phyloP scores from a whole-genome alignment of 495 filamentous ascomycete species.

The Lasiosphaeria miniovina region DNA sequence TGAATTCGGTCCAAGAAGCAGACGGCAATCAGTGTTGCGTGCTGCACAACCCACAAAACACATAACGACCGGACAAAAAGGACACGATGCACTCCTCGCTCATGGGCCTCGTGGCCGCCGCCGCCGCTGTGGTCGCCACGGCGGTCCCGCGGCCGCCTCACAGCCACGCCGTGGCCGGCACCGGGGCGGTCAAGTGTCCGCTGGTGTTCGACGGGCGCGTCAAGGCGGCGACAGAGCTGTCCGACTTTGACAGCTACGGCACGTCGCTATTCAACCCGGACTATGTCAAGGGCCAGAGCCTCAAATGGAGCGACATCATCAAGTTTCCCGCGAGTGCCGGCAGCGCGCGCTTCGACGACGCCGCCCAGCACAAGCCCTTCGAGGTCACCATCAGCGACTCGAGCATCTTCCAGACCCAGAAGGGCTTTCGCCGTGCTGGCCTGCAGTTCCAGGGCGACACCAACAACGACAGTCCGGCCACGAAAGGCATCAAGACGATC shows the following conservation, averaged over 20 bases:
- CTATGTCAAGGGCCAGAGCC: conserved; percentile 42
- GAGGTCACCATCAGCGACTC: conserved; percentile 51
- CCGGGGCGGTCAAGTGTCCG: conserved; percentile 38
- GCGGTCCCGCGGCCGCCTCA: conserved; percentile 5
- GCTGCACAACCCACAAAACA: no score
- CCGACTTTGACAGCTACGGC: conserved; percentile 43
- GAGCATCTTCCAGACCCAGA: conserved; percentile 53
- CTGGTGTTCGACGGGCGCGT: conserved; percentile 46
- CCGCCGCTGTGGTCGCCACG: conserved; percentile 6
- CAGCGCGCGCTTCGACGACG: conserved; percentile 42
- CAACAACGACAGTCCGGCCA: conserved; percentile 47
- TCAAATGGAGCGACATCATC: conserved; percentile 47
- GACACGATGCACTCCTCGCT: conserved; percentile 22
- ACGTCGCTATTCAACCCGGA: conserved; percentile 46
- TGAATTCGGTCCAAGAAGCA: no score
- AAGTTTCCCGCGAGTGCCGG: conserved; percentile 36
- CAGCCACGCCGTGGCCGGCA: conserved; percentile 12
- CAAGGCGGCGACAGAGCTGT: conserved; percentile 21
- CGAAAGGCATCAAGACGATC: conserved; percentile 48
- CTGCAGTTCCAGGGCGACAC: conserved; percentile 47
- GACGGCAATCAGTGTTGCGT: no score
- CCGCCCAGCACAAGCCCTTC: conserved; percentile 33
- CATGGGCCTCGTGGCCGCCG: conserved; percentile 14
- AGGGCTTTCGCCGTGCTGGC: conserved; percentile 55
- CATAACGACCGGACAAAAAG: neutral